Evolutionary conservation across 1,284 basidiomycete species (phyloP), one percentile per base, ranked within the genome.

Genomic region (Xerocomus amazonicus): DNA sequence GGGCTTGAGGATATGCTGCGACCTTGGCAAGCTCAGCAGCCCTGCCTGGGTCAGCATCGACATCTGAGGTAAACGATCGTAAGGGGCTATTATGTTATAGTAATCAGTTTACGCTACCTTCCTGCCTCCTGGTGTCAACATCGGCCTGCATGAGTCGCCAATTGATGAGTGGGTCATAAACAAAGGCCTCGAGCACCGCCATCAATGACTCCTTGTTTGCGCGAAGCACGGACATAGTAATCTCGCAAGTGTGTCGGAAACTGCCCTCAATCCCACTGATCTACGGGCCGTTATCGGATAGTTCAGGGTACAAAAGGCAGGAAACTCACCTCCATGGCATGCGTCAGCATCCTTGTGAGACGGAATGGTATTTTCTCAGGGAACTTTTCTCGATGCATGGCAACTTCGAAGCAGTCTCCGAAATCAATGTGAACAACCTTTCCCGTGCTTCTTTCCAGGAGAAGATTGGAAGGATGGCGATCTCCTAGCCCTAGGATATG

Each of bases 291-390:
- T 27, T 17, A 45, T 62, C 46, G 63, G 43, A 58, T 32, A 35
- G 29, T 31, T 45, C 17, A 16, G 35, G 12, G 36, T 14, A 26
- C 34, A 41, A 14, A 38, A 48, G 3, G 37, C 10, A 6, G 9
- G 17, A 36, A 28, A 56, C 79, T 66, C 55, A 92, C 92, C 80
- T 99, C 97, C 97, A 99, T 99, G 3, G 97, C 97, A 68, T 97
- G 93, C 28, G 94, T 97, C 51, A 99, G 79, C 97, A 99, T 99
- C 57, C 97, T 80, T 10, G 97, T 99, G 56, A 99, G 77, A 42
- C 97, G 83, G 85, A 99, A 99, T 0, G 97, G 97, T 47, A 99
- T 94, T 70, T 92, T 97, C 73, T 99, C 97, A 0, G 97, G 97
- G 77, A 96, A 99, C 73, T 99, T 99, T 72, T 98, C 92, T 59